Evolutionary conservation across 2,329 filamentous ascomycete species (phyloP), one percentile per base, ranked within the genome.

Genomic region (Sphaerostilbella broomeana): DNA sequence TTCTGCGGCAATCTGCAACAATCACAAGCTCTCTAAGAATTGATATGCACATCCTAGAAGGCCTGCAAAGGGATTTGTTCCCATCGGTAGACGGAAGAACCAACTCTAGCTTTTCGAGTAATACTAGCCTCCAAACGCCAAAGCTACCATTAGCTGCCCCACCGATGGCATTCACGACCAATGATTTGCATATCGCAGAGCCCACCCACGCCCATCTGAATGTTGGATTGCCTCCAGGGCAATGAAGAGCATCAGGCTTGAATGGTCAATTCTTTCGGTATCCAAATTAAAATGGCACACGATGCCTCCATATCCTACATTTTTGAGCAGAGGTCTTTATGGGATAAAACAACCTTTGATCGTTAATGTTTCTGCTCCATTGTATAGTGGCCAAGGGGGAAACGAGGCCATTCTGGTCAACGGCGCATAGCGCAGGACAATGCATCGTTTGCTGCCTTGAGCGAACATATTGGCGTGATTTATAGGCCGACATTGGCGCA

Each of bases 21-120:
- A 82, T 84, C 17, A 85, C 85, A 0, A 87, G 86, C 33, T 83
- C 86, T 6, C 73, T 95, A 6, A 63, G 67, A 33, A 76, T 77
- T 32, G 88, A 95, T 58, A 76, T 83, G 56, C 73, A 75, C 36
- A 92, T 95, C 43, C 70, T 95, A 11, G 65, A 74, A 44, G 70
- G 68, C 6, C 54, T 79, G 4, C 62, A 73, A 34, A 55, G 63
- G n/a, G 62, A 69, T 21, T 58, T 76, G n/a, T 66, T 65, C 34
- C 53, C 52, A 21, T 43, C 27, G 6, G 10, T 45, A 21, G 60
- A 64, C 21, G 39, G 49, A 4, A 50, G 54, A 32, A 47, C 51
- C 9, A 54, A 52, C 41, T 62, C 63, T n/a, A 69, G 64, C 51
- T 69, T 70, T 50, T 69, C 67, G 7, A 68, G 63, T 47, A 52